A percentile compares a stretch with the other conserved stretches of the same genome.
Conservation (phyloP, 2,329 filamentous ascomycete genomes). For the Penicillium griseofulvum region DNA sequence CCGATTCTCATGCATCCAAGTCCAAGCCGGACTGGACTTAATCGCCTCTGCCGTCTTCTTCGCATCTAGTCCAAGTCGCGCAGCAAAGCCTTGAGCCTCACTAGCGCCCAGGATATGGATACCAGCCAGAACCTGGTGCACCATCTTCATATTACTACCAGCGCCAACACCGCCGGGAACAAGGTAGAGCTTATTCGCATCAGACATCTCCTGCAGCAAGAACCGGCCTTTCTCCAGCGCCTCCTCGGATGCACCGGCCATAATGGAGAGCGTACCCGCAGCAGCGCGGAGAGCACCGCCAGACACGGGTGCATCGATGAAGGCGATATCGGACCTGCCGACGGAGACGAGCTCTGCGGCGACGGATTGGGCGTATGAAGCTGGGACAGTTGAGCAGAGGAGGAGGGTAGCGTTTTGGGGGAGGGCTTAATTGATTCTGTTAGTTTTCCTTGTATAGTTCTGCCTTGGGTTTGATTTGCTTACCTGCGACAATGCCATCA, state of each 20-base stretch:
- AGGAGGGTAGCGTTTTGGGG: conserved; percentile 61
- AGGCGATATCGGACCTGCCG: conserved; percentile 60
- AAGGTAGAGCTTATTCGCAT: conserved; percentile 58
- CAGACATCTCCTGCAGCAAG: conserved; percentile 63
- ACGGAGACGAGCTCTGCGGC: conserved; percentile 54
- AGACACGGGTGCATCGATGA: conserved; percentile 71
- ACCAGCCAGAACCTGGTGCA: conserved; percentile 63
- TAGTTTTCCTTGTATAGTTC: background rate
- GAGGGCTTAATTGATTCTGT: conserved; percentile 36
- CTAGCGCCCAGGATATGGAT: conserved; percentile 61
- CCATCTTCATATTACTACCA: conserved; percentile 61
- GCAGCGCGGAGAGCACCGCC: conserved; percentile 68
- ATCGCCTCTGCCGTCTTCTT: conserved; percentile 45
- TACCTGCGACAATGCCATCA: conserved; percentile 46
- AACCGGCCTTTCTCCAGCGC: conserved; percentile 58
- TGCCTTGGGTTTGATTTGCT: background rate
- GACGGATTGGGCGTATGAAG: conserved; percentile 62
- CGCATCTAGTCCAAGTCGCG: conserved; percentile 54
- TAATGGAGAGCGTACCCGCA: conserved; percentile 71
- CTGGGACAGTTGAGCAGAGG: conserved; percentile 69
- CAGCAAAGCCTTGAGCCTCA: conserved; percentile 61
- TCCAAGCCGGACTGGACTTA: conserved; percentile 51
- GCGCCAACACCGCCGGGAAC: conserved; percentile 61
- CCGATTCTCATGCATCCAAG: conserved; percentile 63
- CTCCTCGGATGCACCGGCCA: conserved; percentile 61